Evolutionary conservation across 2,329 filamentous ascomycete genomes (phyloP), one percentile per base, ranked within the genome.

Genomic region (Hypoxylon sp.): DNA sequence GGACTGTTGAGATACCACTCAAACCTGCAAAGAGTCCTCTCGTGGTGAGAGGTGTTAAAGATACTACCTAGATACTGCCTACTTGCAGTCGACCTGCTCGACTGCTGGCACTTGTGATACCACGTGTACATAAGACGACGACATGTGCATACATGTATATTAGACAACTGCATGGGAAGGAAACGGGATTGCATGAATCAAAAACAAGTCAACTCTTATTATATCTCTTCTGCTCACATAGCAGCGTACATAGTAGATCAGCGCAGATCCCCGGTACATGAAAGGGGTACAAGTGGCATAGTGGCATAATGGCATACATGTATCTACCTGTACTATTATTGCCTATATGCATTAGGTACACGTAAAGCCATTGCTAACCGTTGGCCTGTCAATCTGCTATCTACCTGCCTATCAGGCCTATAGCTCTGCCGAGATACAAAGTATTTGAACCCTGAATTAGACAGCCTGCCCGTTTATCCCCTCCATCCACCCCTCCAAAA

Each of bases 1-100:
- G 58, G 46, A 66, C 60, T 10, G 64, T 73, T 9, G 53, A 65
- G 2, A 68, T 73, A 49, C 68, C 69, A 7, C 26, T 71, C 17
- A 33, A 26, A 29, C 24, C n/a, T n/a, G n/a, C 40, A 13, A 37
- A 37, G 23, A 10, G 8, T 3, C 3, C 9, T 24, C n/a, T 6
- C 3, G 2, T 26, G 21, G 23, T 3, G 23, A 7, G 10, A 15
- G 10, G 23, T n/a, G n/a, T n/a, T n/a, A n/a, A n/a, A n/a, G n/a
- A n/a, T n/a, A n/a, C n/a, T n/a, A n/a, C n/a, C n/a, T n/a, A 43
- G 23, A 29, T 5, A 11, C 6, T 6, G 31, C 31, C 31, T 13
- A 4, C n/a, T n/a, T n/a, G 3, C 31, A 8, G n/a, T n/a, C n/a
- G 3, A 35, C 17, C n/a, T n/a, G 17, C n/a, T 35, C 17, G 31